Percentiles rank a stretch among this genome's conserved stretches.
Conservation (phyloP, 164 flowering plant genomes). For the Stephania yunnanensis region DNA sequence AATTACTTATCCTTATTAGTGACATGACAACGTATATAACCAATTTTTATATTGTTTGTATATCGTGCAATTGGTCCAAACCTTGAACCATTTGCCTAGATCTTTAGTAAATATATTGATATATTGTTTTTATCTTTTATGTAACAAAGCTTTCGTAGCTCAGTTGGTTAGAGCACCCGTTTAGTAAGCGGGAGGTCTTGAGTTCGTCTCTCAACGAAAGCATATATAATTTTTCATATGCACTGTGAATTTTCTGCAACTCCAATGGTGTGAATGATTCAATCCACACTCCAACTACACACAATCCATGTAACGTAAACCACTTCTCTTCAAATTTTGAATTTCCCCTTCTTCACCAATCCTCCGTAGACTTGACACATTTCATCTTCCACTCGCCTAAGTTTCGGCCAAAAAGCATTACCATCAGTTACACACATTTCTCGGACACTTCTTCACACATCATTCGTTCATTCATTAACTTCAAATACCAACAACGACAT, state of each 20-base stretch:
- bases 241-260: conserved; percentile 3
- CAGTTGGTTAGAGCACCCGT: conserved; percentile 86
- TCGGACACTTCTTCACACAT: neutral
- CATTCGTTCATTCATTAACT: conserved; percentile 9
- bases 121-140: neutral
- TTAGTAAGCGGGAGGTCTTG: conserved; percentile 99
- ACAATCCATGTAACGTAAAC: neutral
- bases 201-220: conserved; percentile 96
- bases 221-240: neutral
- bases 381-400: conserved; percentile 19
- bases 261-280: conserved; percentile 23
- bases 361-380: neutral
- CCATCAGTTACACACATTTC: neutral
- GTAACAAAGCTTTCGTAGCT: conserved; percentile 4
- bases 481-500: conserved; percentile 18
- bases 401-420: conserved; percentile 41
- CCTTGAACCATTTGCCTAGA: too few species aligned
- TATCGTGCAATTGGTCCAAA: neutral
- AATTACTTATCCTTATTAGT: too few species aligned
- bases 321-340: conserved; percentile 17
- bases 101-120: neutral
- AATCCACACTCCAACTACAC: conserved; percentile 1
- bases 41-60: too few species aligned
- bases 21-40: too few species aligned
- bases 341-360: conserved; percentile 15